Evolutionary conservation across 306 rosid genomes (phyloP).

Genomic region (Sicyos baderoa): DNA sequence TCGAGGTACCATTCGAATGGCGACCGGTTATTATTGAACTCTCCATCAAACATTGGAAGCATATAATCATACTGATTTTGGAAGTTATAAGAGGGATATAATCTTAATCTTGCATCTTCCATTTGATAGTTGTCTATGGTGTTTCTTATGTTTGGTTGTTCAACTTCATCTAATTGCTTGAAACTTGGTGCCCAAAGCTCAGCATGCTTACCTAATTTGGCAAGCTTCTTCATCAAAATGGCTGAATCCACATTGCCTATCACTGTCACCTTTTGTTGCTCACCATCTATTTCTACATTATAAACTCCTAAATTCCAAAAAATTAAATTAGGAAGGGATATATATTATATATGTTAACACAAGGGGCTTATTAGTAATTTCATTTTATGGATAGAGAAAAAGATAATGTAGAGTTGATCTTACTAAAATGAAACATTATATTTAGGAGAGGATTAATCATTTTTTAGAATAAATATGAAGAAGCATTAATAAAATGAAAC

Average conservation of each 20-base stretch:
- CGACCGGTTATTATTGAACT: conserved; percentile 15
- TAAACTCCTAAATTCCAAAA: conserved; percentile 39
- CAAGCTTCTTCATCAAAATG: conserved; percentile 37
- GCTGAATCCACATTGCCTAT: conserved; percentile 38
- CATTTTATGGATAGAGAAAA: too few species aligned
- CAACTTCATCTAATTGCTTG: conserved; percentile 21
- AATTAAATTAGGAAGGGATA: background rate
- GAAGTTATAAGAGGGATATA: conserved; percentile 6
- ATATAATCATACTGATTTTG: conserved; percentile 19
- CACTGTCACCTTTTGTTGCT: conserved; percentile 34
- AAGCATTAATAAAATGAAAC: background rate
- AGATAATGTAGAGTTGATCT: background rate
- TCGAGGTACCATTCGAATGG: conserved; percentile 17
- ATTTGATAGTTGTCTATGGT: conserved; percentile 22
- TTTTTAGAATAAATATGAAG: background rate
- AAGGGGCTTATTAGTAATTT: background rate
- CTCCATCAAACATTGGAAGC: conserved; percentile 25
- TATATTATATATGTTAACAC: background rate
- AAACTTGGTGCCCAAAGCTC: conserved; percentile 34
- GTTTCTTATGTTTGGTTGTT: background rate
- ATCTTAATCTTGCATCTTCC: conserved; percentile 10
- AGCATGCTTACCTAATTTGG: conserved; percentile 45
- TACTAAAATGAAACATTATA: background rate
- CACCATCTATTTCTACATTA: conserved; percentile 33
- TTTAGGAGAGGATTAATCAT: too few species aligned